Evolutionary conservation across 108 stramenopile species (phyloP), one percentile per base, ranked within the genome.

Genomic region (Cyclostephanos tholiformis): DNA sequence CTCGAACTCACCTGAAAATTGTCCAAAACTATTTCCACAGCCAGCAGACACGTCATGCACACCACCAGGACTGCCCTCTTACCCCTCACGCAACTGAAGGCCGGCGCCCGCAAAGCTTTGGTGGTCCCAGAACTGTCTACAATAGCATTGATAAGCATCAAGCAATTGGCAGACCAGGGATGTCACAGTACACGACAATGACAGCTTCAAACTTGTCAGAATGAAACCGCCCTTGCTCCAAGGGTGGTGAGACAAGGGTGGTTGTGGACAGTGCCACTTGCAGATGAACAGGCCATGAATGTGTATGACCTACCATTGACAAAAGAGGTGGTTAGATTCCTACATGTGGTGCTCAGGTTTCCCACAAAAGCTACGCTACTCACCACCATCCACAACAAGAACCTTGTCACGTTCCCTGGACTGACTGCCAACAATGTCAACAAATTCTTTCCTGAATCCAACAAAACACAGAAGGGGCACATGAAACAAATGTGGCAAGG

Each of bases 261-360:
- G 4, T 20, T 51, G 50, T 51, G 50, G 50, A 20, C 2, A 8
- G 9, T 51, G 10, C 7, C 19, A 7, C 59, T 32, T 5, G n/a
- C 22, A 23, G 30, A 19, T 4, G 59, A 19, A 23, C 6, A 60
- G 25, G 59, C 59, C 19, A 67, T 17, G 14, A 67, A 51, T 11
- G 27, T 67, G 11, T 51, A 67, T 30, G 66, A 67, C 20, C 30
- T 67, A 52, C 51, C 66, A 0, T 32, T 50, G 7, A 50, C 26
- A 6, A 5, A 23, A 29, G 13, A 67, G n/a, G 51, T 32, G 7
- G 4, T 52, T 7, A 49, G 23, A 52, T 67, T 52, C 49, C 27
- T 51, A 6, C 66, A 67, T 67, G 66, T 50, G 29, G 51, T 50
- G 32, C 16, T 32, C 2, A 50, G 66, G 4, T 67, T 52, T 36